Evolutionary conservation across 441 rosid species (phyloP).

Genomic region (Gossypium aridum): DNA sequence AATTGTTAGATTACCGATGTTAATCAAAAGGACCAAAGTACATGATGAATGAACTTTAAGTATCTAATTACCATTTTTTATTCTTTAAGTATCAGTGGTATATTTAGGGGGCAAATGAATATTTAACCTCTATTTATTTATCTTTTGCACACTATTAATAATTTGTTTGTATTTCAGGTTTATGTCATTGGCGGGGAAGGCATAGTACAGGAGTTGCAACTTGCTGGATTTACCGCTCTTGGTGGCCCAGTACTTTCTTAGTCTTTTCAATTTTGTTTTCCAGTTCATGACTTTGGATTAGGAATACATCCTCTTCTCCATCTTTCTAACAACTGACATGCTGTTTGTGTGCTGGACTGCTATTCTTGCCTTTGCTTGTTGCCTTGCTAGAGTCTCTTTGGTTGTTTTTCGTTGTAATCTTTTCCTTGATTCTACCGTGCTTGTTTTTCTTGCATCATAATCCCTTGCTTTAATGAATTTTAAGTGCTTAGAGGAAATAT

Average conservation of each 20-base stretch:
- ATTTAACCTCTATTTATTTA: neutral
- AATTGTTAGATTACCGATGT: neutral
- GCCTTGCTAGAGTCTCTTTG: neutral
- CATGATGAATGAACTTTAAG: neutral
- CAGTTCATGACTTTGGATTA: neutral
- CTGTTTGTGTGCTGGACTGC: neutral
- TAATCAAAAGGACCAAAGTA: neutral
- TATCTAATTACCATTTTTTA: neutral
- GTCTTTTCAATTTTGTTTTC: neutral
- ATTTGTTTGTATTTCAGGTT: conserved; percentile 30
- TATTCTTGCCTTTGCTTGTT: neutral
- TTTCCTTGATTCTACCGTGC: neutral
- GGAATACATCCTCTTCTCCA: neutral
- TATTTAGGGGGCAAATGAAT: neutral
- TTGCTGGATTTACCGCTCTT: conserved; percentile 56
- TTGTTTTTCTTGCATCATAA: neutral
- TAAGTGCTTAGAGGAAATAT: conserved; percentile 2
- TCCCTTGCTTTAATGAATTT: neutral
- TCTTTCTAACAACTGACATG: neutral
- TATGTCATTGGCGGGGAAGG: conserved; percentile 71
- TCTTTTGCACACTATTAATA: neutral
- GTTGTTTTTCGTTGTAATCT: neutral
- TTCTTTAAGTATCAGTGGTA: neutral
- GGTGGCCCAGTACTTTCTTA: conserved; percentile 57
- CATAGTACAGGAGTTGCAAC: conserved; percentile 46